Percentiles rank a stretch among this genome's conserved stretches.
Conservation (phyloP, 306 rosid species). For the Quercus suber region DNA sequence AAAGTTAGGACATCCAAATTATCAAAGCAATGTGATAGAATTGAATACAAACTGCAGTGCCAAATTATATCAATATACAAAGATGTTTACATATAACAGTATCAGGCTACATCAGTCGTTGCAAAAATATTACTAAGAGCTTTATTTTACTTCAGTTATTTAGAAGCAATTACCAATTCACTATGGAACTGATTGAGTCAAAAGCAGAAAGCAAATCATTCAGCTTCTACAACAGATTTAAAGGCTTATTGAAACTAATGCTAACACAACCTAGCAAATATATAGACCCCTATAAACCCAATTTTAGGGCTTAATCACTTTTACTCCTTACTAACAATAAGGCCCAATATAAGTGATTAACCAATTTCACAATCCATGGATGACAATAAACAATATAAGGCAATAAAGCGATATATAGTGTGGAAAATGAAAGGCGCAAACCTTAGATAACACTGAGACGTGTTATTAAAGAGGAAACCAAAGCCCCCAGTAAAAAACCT, state of each 20-base stretch:
- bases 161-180: not conserved
- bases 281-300: no score
- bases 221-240: not conserved
- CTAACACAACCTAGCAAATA: not conserved
- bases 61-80: conserved; percentile 2
- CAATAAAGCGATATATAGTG: no score
- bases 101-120: not conserved
- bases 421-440: no score
- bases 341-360: no score
- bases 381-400: no score
- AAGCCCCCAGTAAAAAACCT: not conserved
- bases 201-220: not conserved
- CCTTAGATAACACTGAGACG: no score
- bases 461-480: not conserved
- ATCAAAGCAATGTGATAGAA: conserved; percentile 1
- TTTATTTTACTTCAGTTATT: not conserved
- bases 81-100: conserved; percentile 9
- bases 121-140: not conserved
- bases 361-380: no score
- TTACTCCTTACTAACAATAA: no score
- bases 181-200: not conserved
- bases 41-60: not conserved
- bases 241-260: not conserved
- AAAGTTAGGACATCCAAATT: conserved; percentile 10
- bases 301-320: no score